Evolutionary conservation across 306 rosid species (phyloP).

Genomic region (Vicia villosa): DNA sequence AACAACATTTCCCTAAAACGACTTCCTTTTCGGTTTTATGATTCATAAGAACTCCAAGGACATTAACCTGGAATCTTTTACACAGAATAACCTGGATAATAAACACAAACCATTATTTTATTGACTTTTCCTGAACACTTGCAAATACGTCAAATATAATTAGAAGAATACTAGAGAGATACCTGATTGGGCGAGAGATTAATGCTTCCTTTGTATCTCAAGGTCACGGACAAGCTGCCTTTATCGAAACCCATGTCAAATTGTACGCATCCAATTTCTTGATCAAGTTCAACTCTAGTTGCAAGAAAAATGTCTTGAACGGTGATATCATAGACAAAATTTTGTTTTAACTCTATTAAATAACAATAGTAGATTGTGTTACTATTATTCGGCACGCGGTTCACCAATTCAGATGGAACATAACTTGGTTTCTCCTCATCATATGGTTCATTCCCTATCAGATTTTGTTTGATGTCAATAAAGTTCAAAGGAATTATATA

Average conservation of each 20-base stretch:
- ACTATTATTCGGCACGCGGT: conserved; percentile 29
- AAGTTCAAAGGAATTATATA: neutral
- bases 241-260: conserved; percentile 52
- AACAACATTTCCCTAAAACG: conserved; percentile 29
- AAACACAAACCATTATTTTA: neutral
- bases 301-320: conserved; percentile 62
- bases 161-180: conserved; percentile 19
- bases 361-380: conserved; percentile 61
- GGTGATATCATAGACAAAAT: conserved; percentile 50
- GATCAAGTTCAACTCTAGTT: conserved; percentile 53
- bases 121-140: neutral
- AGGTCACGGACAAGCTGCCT: conserved; percentile 55
- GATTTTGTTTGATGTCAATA: conserved; percentile 21
- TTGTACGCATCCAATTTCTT: conserved; percentile 48
- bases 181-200: conserved; percentile 60
- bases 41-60: conserved; percentile 54
- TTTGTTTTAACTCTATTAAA: conserved; percentile 61
- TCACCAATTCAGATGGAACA: conserved; percentile 64
- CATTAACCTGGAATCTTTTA: conserved; percentile 64
- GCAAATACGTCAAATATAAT: conserved; percentile 17
- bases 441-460: conserved; percentile 56
- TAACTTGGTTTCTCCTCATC: conserved; percentile 61
- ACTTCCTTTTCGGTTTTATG: conserved; percentile 38
- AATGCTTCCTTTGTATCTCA: conserved; percentile 54
- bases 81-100: conserved; percentile 59